Percentiles rank a stretch among this genome's conserved stretches.
These are phyloP conservation scores for Plectosphaerella cucumerina DNA, from an alignment of 2,329 filamentous ascomycete species.

Conservation along the genomic window DNA sequence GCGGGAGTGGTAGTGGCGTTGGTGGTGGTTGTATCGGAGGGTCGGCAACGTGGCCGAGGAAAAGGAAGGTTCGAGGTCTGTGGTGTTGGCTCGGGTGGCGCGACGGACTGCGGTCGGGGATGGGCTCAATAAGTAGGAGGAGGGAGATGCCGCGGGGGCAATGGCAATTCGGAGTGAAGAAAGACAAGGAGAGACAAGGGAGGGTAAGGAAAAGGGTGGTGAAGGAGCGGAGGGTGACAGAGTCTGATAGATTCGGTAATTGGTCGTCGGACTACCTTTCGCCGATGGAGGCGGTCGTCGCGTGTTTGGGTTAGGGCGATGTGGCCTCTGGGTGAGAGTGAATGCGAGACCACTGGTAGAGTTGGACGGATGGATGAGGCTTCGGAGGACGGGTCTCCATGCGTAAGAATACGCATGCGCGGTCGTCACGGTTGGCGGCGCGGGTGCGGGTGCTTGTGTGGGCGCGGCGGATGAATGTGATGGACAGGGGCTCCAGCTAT, in stretches of 20 bases:
- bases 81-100: background rate
- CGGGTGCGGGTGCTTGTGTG: no score
- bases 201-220: background rate
- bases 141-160: no score
- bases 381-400: conserved; percentile 6
- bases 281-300: no score
- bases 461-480: no score
- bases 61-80: background rate
- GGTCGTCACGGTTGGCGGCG: background rate
- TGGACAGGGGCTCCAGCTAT: no score
- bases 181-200: no score
- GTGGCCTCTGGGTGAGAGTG: background rate
- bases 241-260: background rate
- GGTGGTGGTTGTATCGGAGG: background rate
- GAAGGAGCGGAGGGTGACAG: background rate
- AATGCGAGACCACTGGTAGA: no score
- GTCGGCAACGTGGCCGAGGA: no score
- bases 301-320: background rate
- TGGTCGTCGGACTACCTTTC: background rate
- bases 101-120: background rate
- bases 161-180: no score
- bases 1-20: conserved; percentile 1
- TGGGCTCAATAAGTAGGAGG: background rate
- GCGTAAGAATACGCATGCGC: conserved; percentile 1
- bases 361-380: conserved; percentile 1